Evolutionary conservation across 2,329 filamentous ascomycete genomes (phyloP).

Genomic region (Arthrobotrys entomopaga): DNA sequence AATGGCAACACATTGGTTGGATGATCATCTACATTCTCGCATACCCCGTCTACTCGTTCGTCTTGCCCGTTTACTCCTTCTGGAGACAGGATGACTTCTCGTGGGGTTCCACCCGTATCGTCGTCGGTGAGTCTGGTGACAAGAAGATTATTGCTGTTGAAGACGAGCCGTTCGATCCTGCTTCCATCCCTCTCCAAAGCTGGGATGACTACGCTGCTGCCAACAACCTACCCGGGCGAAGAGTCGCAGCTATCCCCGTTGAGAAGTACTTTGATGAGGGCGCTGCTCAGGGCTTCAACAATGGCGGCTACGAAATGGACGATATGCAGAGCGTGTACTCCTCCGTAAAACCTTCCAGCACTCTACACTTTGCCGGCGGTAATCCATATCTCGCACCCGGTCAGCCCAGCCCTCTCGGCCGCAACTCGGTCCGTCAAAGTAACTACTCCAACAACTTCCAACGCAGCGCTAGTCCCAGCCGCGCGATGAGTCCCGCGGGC

Average conservation of each 20-base stretch:
- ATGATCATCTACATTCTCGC: slow-evolving; percentile 99
- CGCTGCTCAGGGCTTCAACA: slow-evolving; percentile 58
- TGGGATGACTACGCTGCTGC: slow-evolving; percentile 94
- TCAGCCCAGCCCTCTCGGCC: slow-evolving; percentile 71
- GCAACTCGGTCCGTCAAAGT: slow-evolving; percentile 60
- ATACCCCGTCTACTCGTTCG: slow-evolving; percentile 90
- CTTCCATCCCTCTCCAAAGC: slow-evolving; percentile 89
- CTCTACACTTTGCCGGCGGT: slow-evolving; percentile 71
- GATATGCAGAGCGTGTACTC: slow-evolving; percentile 98
- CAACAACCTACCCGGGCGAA: slow-evolving; percentile 90
- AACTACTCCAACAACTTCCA: slow-evolving; percentile 57
- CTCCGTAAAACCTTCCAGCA: slow-evolving; percentile 84
- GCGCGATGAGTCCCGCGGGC: slow-evolving; percentile 66
- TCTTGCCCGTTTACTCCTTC: slow-evolving; percentile 95
- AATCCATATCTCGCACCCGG: slow-evolving; percentile 83
- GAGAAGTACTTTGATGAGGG: slow-evolving; percentile 80
- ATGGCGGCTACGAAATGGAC: slow-evolving; percentile 83
- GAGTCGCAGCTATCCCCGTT: slow-evolving; percentile 70
- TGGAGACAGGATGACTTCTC: slow-evolving; percentile 99
- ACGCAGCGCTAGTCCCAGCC: slow-evolving; percentile 63
- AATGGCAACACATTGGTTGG: slow-evolving; percentile 99
- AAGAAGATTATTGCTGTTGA: slow-evolving; percentile 88
- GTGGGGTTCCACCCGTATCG: slow-evolving; percentile 98
- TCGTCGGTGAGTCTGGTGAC: slow-evolving; percentile 90
- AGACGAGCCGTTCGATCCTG: slow-evolving; percentile 88